Conservation (phyloP, 164 flowering plant species). For the Aristolochia fimbriata region DNA sequence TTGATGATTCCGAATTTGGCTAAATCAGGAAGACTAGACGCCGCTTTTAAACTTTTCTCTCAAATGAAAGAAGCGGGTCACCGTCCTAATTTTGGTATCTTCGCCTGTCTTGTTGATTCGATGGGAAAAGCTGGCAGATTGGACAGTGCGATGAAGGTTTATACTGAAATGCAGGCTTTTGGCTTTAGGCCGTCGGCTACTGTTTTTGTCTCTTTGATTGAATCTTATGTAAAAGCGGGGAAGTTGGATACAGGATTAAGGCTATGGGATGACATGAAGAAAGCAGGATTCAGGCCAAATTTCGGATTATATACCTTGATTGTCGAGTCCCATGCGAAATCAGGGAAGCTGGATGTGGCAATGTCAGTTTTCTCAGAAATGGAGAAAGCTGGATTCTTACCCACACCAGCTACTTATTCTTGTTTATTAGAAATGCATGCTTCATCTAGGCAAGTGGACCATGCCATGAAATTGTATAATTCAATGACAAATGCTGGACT, state of each 20-base stretch:
- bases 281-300: constrained; percentile 81
- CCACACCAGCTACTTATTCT: constrained; percentile 86
- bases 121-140: constrained; percentile 98
- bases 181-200: constrained; percentile 65
- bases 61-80: constrained; percentile 67
- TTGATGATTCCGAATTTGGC: constrained; percentile 89
- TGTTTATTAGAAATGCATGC: constrained; percentile 92
- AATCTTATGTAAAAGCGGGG: constrained; percentile 88
- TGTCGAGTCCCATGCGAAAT: constrained; percentile 92
- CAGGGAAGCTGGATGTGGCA: constrained; percentile 90
- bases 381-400: constrained; percentile 94
- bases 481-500: constrained; percentile 90
- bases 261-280: constrained; percentile 98
- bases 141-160: constrained; percentile 76
- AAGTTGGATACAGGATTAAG: constrained; percentile 67
- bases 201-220: constrained; percentile 78
- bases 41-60: constrained; percentile 80
- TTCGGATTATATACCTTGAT: constrained; percentile 80
- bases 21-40: constrained; percentile 92
- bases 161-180: constrained; percentile 79
- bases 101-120: constrained; percentile 76
- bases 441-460: constrained; percentile 77
- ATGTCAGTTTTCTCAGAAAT: constrained; percentile 75
- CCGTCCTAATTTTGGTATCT: constrained; percentile 46
- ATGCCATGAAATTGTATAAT: constrained; percentile 89